These are phyloP conservation scores for Umbelopsis sp. DNA, from an alignment of 192 early-diverging fungal genomes.

Conservation along the genomic window DNA sequence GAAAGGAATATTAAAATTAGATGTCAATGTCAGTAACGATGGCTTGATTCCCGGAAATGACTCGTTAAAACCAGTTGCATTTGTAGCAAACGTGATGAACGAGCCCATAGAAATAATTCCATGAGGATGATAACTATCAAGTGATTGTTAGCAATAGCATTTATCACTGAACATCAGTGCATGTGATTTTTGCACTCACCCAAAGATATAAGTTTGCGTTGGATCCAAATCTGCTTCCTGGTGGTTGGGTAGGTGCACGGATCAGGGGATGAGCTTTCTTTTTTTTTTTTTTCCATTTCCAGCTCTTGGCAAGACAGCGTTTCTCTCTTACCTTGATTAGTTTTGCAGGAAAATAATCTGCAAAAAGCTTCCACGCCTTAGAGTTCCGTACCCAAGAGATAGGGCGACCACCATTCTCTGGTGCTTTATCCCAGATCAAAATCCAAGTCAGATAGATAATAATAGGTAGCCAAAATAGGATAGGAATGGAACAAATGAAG, in stretches of 20 bases:
- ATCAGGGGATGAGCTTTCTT: background rate
- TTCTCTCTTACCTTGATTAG: constrained; percentile 60
- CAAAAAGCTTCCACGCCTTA: constrained; percentile 72
- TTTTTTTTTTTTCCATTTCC: constrained; percentile 10
- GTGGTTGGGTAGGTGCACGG: background rate
- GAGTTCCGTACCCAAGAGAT: constrained; percentile 51
- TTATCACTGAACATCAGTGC: too few species aligned
- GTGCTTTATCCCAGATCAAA: constrained; percentile 64
- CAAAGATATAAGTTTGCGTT: constrained; percentile 37
- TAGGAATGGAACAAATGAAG: constrained; percentile 58
- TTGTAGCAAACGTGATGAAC: constrained; percentile 78
- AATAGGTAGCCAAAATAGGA: constrained; percentile 55
- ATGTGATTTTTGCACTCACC: background rate
- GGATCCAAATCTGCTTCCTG: constrained; percentile 31
- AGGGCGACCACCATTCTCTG: constrained; percentile 76
- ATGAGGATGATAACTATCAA: constrained; percentile 85
- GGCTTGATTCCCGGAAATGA: constrained; percentile 80
- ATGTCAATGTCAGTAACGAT: constrained; percentile 77
- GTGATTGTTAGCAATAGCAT: background rate
- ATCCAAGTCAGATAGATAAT: constrained; percentile 78
- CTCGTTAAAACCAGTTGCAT: constrained; percentile 72
- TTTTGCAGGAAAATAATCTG: constrained; percentile 79
- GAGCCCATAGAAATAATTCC: constrained; percentile 86
- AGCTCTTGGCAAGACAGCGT: background rate
- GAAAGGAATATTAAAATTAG: constrained; percentile 87